Conservation (phyloP, 306 rosid species). For the Vachellia pachyceras region DNA sequence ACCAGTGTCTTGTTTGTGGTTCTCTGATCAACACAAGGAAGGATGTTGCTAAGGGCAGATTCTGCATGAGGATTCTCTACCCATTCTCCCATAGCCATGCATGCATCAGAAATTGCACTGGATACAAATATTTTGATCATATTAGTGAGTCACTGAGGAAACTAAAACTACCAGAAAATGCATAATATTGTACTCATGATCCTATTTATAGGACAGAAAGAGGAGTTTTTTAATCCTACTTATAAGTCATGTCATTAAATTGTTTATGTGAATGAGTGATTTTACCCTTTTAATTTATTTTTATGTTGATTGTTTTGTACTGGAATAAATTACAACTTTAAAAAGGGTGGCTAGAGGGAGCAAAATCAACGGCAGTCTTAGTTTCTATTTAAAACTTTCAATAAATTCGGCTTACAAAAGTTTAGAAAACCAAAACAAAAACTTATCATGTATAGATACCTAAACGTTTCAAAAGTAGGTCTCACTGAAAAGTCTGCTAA, state of each 20-base stretch:
- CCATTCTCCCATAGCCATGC: slow-evolving; percentile 95
- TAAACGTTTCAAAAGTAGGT: neutral
- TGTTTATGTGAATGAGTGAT: no score
- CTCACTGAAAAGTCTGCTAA: neutral
- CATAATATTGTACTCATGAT: no score
- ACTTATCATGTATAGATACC: no score
- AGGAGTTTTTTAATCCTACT: no score
- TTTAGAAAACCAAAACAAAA: neutral
- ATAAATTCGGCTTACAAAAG: neutral
- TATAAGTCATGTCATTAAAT: no score
- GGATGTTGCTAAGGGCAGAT: slow-evolving; percentile 83
- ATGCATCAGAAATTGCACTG: slow-evolving; percentile 87
- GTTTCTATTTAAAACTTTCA: neutral
- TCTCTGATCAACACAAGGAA: slow-evolving; percentile 84
- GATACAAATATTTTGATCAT: slow-evolving; percentile 9
- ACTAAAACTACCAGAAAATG: neutral
- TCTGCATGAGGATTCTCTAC: slow-evolving; percentile 87
- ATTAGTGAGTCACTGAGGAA: neutral
- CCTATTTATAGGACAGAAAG: no score
- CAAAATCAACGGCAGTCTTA: neutral
- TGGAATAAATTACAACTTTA: neutral
- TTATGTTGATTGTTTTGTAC: neutral
- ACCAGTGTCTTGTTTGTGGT: slow-evolving; percentile 79
- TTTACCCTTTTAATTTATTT: no score
- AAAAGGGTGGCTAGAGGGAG: neutral